Conservation (phyloP, 768 basidiomycete genomes). For the Chlorophyllum brunneum region DNA sequence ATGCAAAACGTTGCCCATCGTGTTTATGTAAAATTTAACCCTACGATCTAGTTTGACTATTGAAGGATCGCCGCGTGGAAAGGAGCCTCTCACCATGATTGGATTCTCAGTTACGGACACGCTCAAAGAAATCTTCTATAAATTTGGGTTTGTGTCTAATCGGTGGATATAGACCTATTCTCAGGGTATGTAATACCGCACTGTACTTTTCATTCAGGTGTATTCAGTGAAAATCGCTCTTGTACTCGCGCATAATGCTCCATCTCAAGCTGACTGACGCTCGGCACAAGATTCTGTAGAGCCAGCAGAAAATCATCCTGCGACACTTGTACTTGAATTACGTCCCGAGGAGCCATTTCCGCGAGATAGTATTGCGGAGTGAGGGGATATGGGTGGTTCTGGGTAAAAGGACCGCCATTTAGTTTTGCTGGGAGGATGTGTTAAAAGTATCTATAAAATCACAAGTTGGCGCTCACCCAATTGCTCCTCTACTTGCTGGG, state of each 20-base stretch:
- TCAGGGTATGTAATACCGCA: no score
- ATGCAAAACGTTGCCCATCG: slow-evolving; percentile 16
- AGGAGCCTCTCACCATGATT: slow-evolving; percentile 38
- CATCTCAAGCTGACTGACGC: slow-evolving; percentile 84
- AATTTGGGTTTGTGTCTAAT: slow-evolving; percentile 49
- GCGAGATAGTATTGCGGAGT: slow-evolving; percentile 87
- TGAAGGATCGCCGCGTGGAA: slow-evolving; percentile 42
- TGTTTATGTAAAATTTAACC: background rate
- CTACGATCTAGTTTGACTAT: slow-evolving; percentile 40
- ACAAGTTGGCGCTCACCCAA: slow-evolving; percentile 46
- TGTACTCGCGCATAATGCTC: slow-evolving; percentile 76
- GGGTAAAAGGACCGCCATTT: slow-evolving; percentile 42
- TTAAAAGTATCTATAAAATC: background rate
- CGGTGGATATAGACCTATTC: slow-evolving; percentile 53
- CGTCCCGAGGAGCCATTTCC: slow-evolving; percentile 67
- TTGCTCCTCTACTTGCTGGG: slow-evolving; percentile 69
- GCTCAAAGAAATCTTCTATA: slow-evolving; percentile 52
- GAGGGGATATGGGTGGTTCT: slow-evolving; percentile 55
- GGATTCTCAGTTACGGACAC: slow-evolving; percentile 43
- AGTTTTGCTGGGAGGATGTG: slow-evolving; percentile 30
- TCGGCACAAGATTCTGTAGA: slow-evolving; percentile 66
- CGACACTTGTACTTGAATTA: slow-evolving; percentile 73
- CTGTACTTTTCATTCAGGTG: slow-evolving; percentile 1
- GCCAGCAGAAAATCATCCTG: slow-evolving; percentile 75
- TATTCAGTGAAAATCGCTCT: slow-evolving; percentile 51